Evolutionary conservation across 2,329 filamentous ascomycete species (phyloP).

Genomic region (Volutella citrinella): DNA sequence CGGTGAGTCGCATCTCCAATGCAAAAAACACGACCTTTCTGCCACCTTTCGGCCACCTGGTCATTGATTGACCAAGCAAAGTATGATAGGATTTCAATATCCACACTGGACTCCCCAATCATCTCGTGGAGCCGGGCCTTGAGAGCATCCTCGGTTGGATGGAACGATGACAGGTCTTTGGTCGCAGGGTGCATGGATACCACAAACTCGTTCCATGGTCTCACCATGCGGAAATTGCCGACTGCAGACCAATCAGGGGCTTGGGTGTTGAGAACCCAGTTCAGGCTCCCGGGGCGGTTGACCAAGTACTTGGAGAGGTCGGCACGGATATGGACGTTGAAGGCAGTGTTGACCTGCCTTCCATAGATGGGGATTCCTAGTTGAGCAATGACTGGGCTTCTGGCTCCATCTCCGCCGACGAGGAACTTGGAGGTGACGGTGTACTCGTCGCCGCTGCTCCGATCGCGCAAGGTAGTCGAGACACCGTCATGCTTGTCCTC

Average conservation of each 20-base stretch:
- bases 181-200: constrained; percentile 28
- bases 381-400: constrained; percentile 33
- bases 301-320: constrained; percentile 52
- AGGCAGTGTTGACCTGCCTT: constrained; percentile 19
- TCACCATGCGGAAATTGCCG: constrained; percentile 50
- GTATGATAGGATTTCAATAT: constrained; percentile 43
- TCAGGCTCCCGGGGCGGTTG: constrained; percentile 49
- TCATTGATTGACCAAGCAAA: constrained; percentile 55
- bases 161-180: background rate
- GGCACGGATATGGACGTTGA: constrained; percentile 35
- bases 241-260: constrained; percentile 41
- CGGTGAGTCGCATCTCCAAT: constrained; percentile 51
- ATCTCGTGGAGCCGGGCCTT: constrained; percentile 37
- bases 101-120: constrained; percentile 48
- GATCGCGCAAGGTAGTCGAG: background rate
- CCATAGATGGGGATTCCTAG: constrained; percentile 33
- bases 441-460: background rate
- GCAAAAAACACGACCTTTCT: constrained; percentile 39
- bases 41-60: constrained; percentile 49
- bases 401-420: constrained; percentile 55
- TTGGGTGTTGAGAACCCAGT: constrained; percentile 53
- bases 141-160: background rate
- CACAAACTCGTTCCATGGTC: constrained; percentile 54
- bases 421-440: constrained; percentile 42
- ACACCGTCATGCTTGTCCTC: background rate